These are phyloP conservation scores for Acrocalymma vagum DNA, from an alignment of 2,329 filamentous ascomycete species.

Conservation along the genomic window DNA sequence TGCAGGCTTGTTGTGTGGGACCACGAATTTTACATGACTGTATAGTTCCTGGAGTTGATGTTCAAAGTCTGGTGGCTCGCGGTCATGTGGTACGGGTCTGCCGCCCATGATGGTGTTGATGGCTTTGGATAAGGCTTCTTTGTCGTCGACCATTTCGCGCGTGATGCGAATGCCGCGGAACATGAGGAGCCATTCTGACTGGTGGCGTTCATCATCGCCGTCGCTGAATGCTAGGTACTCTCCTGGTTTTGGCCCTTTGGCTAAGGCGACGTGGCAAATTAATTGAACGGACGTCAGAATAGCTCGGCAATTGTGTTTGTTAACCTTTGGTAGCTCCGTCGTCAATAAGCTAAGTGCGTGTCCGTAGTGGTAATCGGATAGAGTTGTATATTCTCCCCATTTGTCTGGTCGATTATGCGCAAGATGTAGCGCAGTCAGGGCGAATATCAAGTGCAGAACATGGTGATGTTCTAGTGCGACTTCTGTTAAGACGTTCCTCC, in stretches of 20 bases:
- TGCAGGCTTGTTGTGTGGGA: neutral
- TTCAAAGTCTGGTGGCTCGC: conserved; percentile 9
- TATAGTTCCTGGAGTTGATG: conserved; percentile 10
- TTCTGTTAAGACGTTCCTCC: conserved; percentile 13
- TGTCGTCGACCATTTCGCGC: conserved; percentile 6
- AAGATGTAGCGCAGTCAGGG: conserved; percentile 19
- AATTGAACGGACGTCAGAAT: conserved; percentile 15
- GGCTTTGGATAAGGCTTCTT: neutral
- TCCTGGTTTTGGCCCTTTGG: conserved; percentile 17
- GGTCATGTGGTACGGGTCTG: conserved; percentile 4
- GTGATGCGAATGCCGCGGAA: conserved; percentile 23
- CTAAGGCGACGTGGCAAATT: conserved; percentile 16
- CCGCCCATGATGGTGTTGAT: no score
- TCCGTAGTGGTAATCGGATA: conserved; percentile 17
- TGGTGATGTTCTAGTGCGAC: conserved; percentile 10
- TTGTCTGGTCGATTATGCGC: conserved; percentile 11
- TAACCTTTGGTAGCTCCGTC: conserved; percentile 11
- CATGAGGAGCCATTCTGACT: conserved; percentile 26
- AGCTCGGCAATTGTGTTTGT: conserved; percentile 14
- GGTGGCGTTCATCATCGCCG: conserved; percentile 6
- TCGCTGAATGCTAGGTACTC: conserved; percentile 23
- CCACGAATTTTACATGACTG: conserved; percentile 7
- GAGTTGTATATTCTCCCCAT: conserved; percentile 8
- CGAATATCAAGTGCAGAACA: conserved; percentile 16
- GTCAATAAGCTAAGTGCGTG: conserved; percentile 14